Conservation (phyloP, 164 flowering plant genomes). For the Magnolia changhungtana region DNA sequence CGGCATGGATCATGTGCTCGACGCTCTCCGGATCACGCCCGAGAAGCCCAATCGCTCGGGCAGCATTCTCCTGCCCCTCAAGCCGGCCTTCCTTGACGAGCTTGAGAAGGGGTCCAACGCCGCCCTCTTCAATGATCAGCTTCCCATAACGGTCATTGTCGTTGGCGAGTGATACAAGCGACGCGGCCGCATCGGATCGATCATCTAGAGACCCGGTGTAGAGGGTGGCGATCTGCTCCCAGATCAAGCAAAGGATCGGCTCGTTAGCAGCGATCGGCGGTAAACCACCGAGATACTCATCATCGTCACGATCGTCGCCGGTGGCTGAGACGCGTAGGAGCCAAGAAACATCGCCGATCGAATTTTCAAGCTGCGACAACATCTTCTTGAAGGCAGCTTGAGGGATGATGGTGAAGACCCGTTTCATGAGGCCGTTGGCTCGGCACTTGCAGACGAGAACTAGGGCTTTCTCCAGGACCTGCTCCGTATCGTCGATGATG, state of each 20-base stretch:
- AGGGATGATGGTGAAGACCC: slow-evolving; percentile 81
- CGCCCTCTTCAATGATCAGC: slow-evolving; percentile 83
- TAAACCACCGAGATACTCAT: slow-evolving; percentile 60
- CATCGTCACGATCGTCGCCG: slow-evolving; percentile 50
- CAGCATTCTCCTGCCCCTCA: slow-evolving; percentile 85
- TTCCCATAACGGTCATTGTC: slow-evolving; percentile 77
- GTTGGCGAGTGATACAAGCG: slow-evolving; percentile 67
- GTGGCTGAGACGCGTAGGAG: slow-evolving; percentile 74
- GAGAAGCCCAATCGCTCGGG: slow-evolving; percentile 64
- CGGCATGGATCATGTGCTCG: slow-evolving; percentile 64
- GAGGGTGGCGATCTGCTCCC: slow-evolving; percentile 85
- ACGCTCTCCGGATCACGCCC: slow-evolving; percentile 83
- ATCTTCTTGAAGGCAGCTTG: slow-evolving; percentile 63
- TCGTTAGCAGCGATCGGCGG: slow-evolving; percentile 92
- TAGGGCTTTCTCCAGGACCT: slow-evolving; percentile 67
- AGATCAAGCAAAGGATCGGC: slow-evolving; percentile 79
- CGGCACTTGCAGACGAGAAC: slow-evolving; percentile 65
- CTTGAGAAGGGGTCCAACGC: slow-evolving; percentile 58
- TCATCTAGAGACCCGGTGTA: slow-evolving; percentile 52
- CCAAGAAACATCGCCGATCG: slow-evolving; percentile 86
- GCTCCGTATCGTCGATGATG: slow-evolving; percentile 79
- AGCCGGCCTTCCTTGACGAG: slow-evolving; percentile 60
- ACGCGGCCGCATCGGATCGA: slow-evolving; percentile 70
- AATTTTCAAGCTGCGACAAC: slow-evolving; percentile 64
- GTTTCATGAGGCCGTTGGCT: slow-evolving; percentile 47